Conservation (phyloP, 805 yeast genomes). For the Starmerella lactis-condensi region DNA sequence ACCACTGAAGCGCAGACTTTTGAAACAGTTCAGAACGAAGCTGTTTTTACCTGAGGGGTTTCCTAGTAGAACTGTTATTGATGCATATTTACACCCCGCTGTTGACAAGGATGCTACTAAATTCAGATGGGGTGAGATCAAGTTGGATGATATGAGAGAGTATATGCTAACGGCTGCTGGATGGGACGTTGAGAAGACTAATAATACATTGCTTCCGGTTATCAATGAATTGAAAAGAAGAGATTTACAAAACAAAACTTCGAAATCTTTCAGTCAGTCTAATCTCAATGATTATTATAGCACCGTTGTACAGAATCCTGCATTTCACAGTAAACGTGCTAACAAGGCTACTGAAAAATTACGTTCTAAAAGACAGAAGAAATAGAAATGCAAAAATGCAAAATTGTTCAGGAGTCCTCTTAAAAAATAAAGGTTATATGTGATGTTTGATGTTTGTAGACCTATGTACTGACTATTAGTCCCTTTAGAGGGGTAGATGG, state of each 20-base stretch:
- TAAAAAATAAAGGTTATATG: too few relatives aligned
- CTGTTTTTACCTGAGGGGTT: slow-evolving; percentile 41
- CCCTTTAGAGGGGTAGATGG: too few relatives aligned
- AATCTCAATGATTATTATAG: slow-evolving; percentile 16
- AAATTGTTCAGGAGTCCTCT: too few relatives aligned
- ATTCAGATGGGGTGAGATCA: slow-evolving; percentile 83
- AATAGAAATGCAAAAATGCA: too few relatives aligned
- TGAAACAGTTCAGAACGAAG: slow-evolving; percentile 41
- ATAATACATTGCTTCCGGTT: slow-evolving; percentile 71
- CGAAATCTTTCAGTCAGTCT: slow-evolving; percentile 10
- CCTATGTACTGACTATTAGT: too few relatives aligned
- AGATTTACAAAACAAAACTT: slow-evolving; percentile 11
- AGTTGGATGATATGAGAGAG: slow-evolving; percentile 55
- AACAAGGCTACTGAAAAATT: slow-evolving; percentile 10
- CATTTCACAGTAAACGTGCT: slow-evolving; percentile 19
- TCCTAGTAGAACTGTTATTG: slow-evolving; percentile 49
- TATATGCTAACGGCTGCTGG: slow-evolving; percentile 54
- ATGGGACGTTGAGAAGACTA: slow-evolving; percentile 61
- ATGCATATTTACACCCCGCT: slow-evolving; percentile 64
- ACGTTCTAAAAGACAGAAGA: too few relatives aligned
- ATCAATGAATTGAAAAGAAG: slow-evolving; percentile 50
- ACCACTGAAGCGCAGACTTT: slow-evolving; percentile 29
- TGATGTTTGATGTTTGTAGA: too few relatives aligned
- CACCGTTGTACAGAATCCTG: slow-evolving; percentile 15
- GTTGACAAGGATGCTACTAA: slow-evolving; percentile 65